Base-by-base conservation (phyloP, 257 asterid species). In the Perilla frutescens region DNA sequence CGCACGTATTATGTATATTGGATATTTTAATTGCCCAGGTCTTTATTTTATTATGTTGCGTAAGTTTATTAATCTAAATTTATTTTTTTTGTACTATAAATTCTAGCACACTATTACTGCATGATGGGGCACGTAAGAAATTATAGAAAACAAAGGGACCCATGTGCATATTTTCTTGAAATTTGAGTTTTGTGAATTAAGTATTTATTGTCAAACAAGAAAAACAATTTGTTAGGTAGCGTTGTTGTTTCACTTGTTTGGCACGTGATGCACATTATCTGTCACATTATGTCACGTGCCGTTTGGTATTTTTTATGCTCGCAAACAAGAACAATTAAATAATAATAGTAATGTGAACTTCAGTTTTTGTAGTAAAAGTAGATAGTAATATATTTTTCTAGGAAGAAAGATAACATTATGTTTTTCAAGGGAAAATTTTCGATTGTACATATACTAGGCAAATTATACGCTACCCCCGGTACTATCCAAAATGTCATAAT, bases 161-260 rank as follows among this genome's bases (percentile, higher is more conserved):
- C 82, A 79, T 79, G 83, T 79, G 79, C 63, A 12, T 34, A 63
- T 36, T 45, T 59, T 48, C 40, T 73, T 74, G 72, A 62, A 14
- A 49, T 60, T 6, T 49, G 76, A 73, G 63, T 51, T 48, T 66
- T 68, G 32, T 40, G 62, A 67, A 60, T 67, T 73, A 60, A 51
- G 76, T 32, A 73, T 32, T 6, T 68, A 43, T 12, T 61, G 76
- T 73, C 79, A 78, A 78, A 58, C 82, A 59, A 78, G 66, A 78
- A 66, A 62, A 55, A 43, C 44, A 41, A 58, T 47, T 47, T 49
- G 15, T 48, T 71, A 37, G 45, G 37, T 53, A n/a, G 45, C 20
- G 51, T 40, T 54, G 41, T 13, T 68, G 43, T 65, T 56, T 48
- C 15, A 72, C 82, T 73, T 62, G 82, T 78, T 26, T 62, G 44